Conservation (phyloP, 176 grass and related monocot species). For the maize (Zea mays) region DNA sequence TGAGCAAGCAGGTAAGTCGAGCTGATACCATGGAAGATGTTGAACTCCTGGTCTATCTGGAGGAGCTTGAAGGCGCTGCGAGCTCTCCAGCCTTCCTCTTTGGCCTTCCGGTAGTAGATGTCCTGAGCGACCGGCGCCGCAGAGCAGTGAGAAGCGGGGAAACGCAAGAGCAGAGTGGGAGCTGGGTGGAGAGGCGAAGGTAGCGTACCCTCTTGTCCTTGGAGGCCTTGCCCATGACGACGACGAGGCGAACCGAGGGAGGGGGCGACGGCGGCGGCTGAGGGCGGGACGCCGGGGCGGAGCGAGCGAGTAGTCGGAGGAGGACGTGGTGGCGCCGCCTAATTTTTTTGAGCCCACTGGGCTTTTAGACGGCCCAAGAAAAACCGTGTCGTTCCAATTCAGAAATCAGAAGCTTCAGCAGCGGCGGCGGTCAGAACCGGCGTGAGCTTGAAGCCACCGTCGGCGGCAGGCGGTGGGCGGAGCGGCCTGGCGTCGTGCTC, state of each 20-base stretch:
- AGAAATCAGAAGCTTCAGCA: background rate
- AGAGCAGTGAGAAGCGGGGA: slow-evolving; percentile 6
- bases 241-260: background rate
- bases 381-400: background rate
- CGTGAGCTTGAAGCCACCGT: background rate
- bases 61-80: slow-evolving; percentile 93
- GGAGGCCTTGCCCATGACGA: slow-evolving; percentile 66
- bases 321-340: background rate
- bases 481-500: too few relatives aligned
- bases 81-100: slow-evolving; percentile 85
- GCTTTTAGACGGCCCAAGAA: background rate
- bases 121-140: slow-evolving; percentile 41
- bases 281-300: background rate
- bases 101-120: slow-evolving; percentile 88
- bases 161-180: background rate
- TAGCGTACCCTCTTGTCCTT: slow-evolving; percentile 71
- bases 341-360: background rate
- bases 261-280: slow-evolving; percentile 6
- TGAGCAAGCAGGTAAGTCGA: background rate
- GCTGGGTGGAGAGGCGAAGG: background rate
- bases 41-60: slow-evolving; percentile 90
- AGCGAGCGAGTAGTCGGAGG: background rate
- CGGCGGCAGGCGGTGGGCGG: too few relatives aligned
- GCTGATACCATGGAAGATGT: slow-evolving; percentile 59
- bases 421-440: background rate